Base-by-base conservation (phyloP, 139 green algal genomes). In the Prasinococcaceae sp. region DNA sequence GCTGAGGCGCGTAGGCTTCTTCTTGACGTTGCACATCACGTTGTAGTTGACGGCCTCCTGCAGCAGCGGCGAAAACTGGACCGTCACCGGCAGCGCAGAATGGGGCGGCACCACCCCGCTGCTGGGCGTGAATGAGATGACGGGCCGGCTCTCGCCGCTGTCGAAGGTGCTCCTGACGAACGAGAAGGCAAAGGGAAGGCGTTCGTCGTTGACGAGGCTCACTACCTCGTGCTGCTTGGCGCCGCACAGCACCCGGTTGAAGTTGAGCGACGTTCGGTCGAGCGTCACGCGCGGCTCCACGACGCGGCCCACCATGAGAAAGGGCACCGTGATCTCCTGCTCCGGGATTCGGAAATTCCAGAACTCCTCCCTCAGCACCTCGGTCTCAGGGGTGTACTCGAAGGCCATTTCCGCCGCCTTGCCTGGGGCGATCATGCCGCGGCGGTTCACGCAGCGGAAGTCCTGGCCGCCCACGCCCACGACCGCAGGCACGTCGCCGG, bases 341-440 rank as follows among this genome's bases (percentile, higher is more conserved):
- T 78, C 66, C 14, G 75, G 75, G 20, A 89, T 84, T 41, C 53
- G 52, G 63, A 90, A 88, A 1, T 37, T 39, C 78, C 78, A 90
- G 64, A 86, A 84, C 1, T 63, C 57, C 72, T 90, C 81, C 19
- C 45, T 12, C 37, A 10, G 5, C 17, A 58, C 26, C 19, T 81
- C 66, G 10, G 26, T 36, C 3, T 37, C 43, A 0, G 81, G 80
- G 29, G 55, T 77, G 67, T 73, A 92, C 55, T 84, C 69, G 50
- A 92, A 88, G 23, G 74, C 72, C 80, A 92, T 86, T 60, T 92
- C 80, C 61, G 80, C 84, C 14, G 66, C 69, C 53, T 72, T 65
- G 17, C 79, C 79, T 32, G 40, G 44, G 27, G 51, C 51, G 25
- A 85, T 72, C 4, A 73, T 58, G 16, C 79, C 77, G 9, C 47